Conservation (phyloP, 345 rosid genomes). For the Aquilaria sinensis region DNA sequence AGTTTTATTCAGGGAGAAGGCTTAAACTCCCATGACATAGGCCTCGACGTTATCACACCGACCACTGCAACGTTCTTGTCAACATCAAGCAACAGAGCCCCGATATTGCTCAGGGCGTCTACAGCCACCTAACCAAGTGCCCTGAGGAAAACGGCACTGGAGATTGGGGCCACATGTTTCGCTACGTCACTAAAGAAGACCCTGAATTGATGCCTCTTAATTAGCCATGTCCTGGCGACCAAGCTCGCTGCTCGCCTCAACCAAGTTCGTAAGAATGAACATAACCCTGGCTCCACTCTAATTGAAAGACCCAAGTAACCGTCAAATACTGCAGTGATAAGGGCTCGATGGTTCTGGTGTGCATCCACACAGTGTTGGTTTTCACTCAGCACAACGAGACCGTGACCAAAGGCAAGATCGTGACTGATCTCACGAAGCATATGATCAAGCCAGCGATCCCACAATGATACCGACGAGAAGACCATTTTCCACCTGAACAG, state of each 20-base stretch:
- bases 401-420: constrained; percentile 50
- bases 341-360: constrained; percentile 45
- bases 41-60: constrained; percentile 41
- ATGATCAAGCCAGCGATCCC: constrained; percentile 72
- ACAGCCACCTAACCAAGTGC: constrained; percentile 56
- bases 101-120: constrained; percentile 68
- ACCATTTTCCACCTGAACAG: constrained; percentile 62
- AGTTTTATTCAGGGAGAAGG: constrained; percentile 13
- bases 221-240: constrained; percentile 68
- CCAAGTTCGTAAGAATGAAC: constrained; percentile 57
- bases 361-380: constrained; percentile 50
- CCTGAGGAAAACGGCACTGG: constrained; percentile 76
- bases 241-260: constrained; percentile 73
- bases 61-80: constrained; percentile 59
- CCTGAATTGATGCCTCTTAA: constrained; percentile 69
- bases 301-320: constrained; percentile 55
- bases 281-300: constrained; percentile 46
- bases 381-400: constrained; percentile 56
- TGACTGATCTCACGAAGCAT: constrained; percentile 48
- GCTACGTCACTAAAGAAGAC: constrained; percentile 67
- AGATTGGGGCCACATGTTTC: constrained; percentile 75
- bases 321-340: constrained; percentile 51
- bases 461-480: constrained; percentile 66
- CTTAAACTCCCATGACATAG: constrained; percentile 49
- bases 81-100: constrained; percentile 75